Percentiles rank a stretch among this genome's conserved stretches.
Conservation (phyloP, 169 alveolate genomes). For the Amoebophrya sp. region DNA sequence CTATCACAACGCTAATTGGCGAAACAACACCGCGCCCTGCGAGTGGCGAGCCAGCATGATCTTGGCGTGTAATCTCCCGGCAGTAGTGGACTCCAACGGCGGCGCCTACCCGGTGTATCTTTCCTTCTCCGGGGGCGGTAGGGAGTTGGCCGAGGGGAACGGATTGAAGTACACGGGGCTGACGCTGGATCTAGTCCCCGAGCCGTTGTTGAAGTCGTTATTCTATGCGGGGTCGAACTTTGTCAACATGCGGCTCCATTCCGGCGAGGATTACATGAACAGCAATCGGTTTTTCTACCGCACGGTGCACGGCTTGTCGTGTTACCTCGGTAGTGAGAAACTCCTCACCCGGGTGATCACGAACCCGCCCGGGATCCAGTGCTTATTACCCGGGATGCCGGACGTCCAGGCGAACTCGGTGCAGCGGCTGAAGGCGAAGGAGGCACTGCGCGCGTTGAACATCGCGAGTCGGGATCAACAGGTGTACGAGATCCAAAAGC, state of each 20-base stretch:
- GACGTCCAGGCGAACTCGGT: constrained; percentile 8
- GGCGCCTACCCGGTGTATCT: background rate
- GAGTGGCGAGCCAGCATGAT: background rate
- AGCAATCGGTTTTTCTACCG: constrained; percentile 13
- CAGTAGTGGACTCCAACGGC: background rate
- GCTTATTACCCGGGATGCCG: background rate
- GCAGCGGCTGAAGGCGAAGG: background rate
- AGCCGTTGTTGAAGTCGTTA: background rate
- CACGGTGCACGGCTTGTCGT: background rate
- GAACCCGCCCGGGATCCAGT: background rate
- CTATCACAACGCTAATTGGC: background rate
- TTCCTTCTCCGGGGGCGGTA: background rate
- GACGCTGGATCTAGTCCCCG: background rate
- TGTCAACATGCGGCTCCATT: background rate
- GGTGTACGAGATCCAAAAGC: background rate
- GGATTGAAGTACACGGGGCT: background rate
- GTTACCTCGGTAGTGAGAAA: constrained; percentile 12
- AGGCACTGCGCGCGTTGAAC: background rate
- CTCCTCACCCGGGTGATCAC: background rate
- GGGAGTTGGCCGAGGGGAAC: background rate
- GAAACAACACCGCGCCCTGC: constrained; percentile 16
- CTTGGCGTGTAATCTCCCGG: background rate
- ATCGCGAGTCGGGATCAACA: background rate
- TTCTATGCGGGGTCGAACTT: background rate
- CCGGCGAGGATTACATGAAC: constrained; percentile 4